Evolutionary conservation across 176 grass and related monocot genomes (phyloP).

Genomic region (Elymus sibiricus): DNA sequence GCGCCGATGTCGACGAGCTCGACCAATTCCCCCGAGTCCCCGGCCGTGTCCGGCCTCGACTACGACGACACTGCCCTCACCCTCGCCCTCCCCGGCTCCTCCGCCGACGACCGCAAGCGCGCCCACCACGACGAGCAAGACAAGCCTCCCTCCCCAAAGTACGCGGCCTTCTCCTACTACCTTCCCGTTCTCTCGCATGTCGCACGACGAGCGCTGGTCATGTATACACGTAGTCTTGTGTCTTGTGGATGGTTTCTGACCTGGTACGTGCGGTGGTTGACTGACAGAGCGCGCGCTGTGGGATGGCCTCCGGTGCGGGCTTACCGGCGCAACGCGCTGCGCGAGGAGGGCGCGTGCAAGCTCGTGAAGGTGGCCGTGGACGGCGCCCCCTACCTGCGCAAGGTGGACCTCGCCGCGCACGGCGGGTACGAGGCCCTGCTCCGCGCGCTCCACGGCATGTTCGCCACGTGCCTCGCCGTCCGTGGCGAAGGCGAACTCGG

Average conservation of each 20-base stretch:
- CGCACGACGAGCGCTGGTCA: not conserved
- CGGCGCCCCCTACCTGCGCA: constrained; percentile 81
- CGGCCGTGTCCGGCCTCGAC: constrained; percentile 58
- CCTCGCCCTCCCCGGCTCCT: constrained; percentile 55
- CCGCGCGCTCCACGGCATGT: constrained; percentile 61
- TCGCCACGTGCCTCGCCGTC: constrained; percentile 60
- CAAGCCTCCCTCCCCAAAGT: constrained; percentile 47
- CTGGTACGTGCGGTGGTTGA: not conserved
- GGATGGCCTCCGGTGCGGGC: constrained; percentile 96
- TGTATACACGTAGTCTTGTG: not conserved
- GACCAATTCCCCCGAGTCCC: constrained; percentile 42
- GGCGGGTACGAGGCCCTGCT: constrained; percentile 59
- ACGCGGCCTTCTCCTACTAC: not conserved
- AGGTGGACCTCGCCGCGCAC: constrained; percentile 69
- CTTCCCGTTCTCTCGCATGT: not conserved
- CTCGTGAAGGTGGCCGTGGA: constrained; percentile 86
- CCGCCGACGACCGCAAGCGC: constrained; percentile 37
- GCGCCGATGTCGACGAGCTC: constrained; percentile 19
- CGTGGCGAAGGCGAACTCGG: constrained; percentile 28
- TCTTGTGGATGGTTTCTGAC: not conserved
- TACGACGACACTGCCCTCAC: constrained; percentile 72
- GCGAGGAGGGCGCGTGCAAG: constrained; percentile 29
- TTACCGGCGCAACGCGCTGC: constrained; percentile 74
- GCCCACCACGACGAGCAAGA: constrained; percentile 27
- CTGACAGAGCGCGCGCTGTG: constrained; percentile 61